A percentile compares a stretch with the other conserved stretches of the same genome.
phyloP scores from a whole-genome alignment of 164 flowering plant genomes.

The Paratinospora sagittata region DNA sequence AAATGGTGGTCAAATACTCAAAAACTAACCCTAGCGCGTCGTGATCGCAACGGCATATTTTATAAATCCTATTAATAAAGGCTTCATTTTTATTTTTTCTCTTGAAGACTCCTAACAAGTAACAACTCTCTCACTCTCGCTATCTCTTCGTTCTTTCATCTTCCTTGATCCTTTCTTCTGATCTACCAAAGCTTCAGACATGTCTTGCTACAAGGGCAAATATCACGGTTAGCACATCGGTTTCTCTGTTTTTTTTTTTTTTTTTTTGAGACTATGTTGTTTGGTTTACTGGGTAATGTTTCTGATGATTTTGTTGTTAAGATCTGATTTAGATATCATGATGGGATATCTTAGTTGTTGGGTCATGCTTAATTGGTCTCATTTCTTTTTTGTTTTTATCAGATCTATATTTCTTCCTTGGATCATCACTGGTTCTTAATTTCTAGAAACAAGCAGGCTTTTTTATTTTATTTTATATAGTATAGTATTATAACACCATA shows the following conservation, averaged over 20 bases:
- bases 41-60: not conserved
- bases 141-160: not conserved
- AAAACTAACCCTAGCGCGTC: not conserved
- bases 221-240: conserved; percentile 32
- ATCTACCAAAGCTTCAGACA: conserved; percentile 16
- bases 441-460: too few species aligned
- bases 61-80: not conserved
- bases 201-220: conserved; percentile 50
- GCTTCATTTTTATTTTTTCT: not conserved
- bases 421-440: not conserved
- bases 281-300: not conserved
- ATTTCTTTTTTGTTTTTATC: not conserved
- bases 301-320: not conserved
- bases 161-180: not conserved
- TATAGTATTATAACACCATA: too few species aligned
- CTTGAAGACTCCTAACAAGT: not conserved
- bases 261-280: not conserved
- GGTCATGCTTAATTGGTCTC: not conserved
- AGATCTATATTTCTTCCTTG: not conserved
- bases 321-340: not conserved
- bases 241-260: not conserved
- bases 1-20: not conserved
- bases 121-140: not conserved
- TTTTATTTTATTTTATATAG: too few species aligned
- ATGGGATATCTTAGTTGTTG: too few species aligned